These are phyloP conservation scores for Azolla pinnata DNA, from an alignment of 75 land plant genomes.

Conservation along the genomic window DNA sequence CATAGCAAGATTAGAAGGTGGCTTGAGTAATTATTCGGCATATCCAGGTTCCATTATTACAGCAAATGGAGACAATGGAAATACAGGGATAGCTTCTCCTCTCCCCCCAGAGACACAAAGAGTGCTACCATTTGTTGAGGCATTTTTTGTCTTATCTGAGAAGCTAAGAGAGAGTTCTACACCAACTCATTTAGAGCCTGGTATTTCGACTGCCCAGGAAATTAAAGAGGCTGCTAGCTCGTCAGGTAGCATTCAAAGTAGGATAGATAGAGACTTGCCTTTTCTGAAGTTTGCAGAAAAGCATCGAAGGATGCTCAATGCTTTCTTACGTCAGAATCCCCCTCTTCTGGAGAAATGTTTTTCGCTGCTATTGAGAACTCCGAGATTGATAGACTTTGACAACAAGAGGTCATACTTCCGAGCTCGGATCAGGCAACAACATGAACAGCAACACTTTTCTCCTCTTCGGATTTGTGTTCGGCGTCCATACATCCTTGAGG, in stretches of 20 bases:
- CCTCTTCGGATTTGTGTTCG: slow-evolving; percentile 37
- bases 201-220: slow-evolving; percentile 26
- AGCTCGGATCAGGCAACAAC: slow-evolving; percentile 37
- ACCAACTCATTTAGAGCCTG: slow-evolving; percentile 16
- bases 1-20: slow-evolving; percentile 28
- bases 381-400: slow-evolving; percentile 36
- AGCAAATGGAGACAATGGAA: slow-evolving; percentile 12
- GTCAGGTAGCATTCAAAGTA: slow-evolving; percentile 6
- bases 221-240: slow-evolving; percentile 29
- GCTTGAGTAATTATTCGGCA: slow-evolving; percentile 14
- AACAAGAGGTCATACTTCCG: slow-evolving; percentile 36
- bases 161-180: slow-evolving; percentile 22
- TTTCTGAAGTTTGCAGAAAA: slow-evolving; percentile 38
- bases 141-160: slow-evolving; percentile 38
- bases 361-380: slow-evolving; percentile 28
- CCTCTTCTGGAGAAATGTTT: slow-evolving; percentile 35
- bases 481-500: slow-evolving; percentile 37
- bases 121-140: slow-evolving; percentile 38
- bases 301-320: slow-evolving; percentile 37
- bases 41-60: slow-evolving; percentile 16
- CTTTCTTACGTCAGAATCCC: slow-evolving; percentile 40
- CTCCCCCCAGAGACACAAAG: slow-evolving; percentile 38
- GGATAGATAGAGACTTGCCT: slow-evolving; percentile 11
- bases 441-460: slow-evolving; percentile 31
- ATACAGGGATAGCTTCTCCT: slow-evolving; percentile 17